Conservation (phyloP, 176 grass and related monocot genomes). For the Avena sativa region DNA sequence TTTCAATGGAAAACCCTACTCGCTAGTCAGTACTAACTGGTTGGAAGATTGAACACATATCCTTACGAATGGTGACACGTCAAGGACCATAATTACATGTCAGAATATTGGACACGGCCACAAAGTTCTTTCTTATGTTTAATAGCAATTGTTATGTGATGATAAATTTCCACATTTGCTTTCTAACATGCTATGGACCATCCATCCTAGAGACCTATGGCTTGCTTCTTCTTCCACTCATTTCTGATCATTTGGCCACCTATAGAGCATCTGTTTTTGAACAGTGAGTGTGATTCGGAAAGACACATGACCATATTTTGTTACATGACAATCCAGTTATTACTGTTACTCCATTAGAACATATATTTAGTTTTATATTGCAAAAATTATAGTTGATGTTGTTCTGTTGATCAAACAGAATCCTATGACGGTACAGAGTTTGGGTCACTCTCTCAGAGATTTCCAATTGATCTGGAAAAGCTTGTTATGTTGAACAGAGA, state of each 20-base stretch:
- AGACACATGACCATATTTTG: not conserved
- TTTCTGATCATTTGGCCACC: not conserved
- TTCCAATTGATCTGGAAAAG: conserved; percentile 40
- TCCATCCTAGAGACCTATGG: not conserved
- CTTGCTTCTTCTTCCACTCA: not conserved
- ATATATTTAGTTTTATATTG: not conserved
- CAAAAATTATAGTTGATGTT: conserved; percentile 3
- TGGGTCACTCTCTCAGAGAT: conserved; percentile 1
- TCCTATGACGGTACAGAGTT: not conserved
- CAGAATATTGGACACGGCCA: not conserved
- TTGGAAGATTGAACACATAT: conserved; percentile 4
- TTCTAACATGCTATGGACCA: not conserved
- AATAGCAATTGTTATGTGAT: not conserved
- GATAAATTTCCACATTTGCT: not conserved
- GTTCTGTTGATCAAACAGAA: conserved; percentile 1
- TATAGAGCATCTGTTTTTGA: conserved; percentile 8
- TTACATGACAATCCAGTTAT: not conserved
- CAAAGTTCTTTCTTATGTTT: not conserved
- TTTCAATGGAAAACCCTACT: not conserved
- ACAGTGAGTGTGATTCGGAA: not conserved
- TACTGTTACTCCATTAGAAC: not conserved
- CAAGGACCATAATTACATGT: not conserved
- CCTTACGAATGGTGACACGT: not conserved
- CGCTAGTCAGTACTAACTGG: not conserved
- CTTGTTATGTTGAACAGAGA: conserved; percentile 30